phyloP scores from a whole-genome alignment of 257 asterid species.

The Solanum paucissectum region DNA sequence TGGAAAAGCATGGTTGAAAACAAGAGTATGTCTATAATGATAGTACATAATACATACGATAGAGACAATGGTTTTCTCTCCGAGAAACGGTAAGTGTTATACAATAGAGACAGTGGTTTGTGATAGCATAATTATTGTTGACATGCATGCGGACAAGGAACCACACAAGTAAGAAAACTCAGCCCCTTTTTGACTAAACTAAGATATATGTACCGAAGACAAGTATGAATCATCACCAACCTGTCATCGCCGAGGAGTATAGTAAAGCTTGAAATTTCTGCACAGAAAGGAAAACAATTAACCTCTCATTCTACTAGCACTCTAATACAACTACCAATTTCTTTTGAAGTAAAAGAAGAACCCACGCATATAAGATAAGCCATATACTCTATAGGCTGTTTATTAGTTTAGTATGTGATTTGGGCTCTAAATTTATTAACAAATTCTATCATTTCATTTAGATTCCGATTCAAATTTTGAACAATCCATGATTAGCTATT shows the following conservation, averaged over 20 bases:
- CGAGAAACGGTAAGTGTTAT: background rate
- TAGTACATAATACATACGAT: background rate
- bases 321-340: background rate
- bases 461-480: background rate
- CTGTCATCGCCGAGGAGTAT: conserved; percentile 55
- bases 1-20: background rate
- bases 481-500: background rate
- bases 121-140: background rate
- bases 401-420: background rate
- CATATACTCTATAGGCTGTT: background rate
- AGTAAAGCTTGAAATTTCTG: conserved; percentile 58
- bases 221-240: conserved; percentile 14
- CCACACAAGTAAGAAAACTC: background rate
- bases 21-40: background rate
- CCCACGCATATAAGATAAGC: background rate
- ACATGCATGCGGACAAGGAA: background rate
- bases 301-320: background rate
- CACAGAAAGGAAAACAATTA: conserved; percentile 6
- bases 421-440: background rate
- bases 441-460: background rate
- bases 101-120: background rate
- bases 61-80: background rate
- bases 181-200: background rate
- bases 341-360: background rate
- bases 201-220: background rate